Conservation (phyloP, 805 yeast species). For the Monosporozyma solicola region DNA sequence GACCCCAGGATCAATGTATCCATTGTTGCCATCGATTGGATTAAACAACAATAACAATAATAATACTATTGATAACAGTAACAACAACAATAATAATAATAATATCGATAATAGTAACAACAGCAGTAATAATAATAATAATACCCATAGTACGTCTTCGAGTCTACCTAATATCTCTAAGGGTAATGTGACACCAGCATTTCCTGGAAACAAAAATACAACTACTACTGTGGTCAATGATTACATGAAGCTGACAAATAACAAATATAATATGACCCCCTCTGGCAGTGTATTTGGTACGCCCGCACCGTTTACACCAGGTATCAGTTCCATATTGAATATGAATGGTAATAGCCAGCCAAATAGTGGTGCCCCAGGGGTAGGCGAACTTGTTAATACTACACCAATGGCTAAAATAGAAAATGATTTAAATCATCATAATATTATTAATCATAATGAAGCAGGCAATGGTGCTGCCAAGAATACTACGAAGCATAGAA, state of each 20-base stretch:
- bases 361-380: not conserved
- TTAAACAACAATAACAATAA: not conserved
- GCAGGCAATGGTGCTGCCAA: not conserved
- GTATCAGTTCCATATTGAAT: slow-evolving; percentile 1
- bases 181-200: not conserved
- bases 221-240: not conserved
- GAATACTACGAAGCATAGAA: not conserved
- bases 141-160: not conserved
- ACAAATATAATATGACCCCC: not conserved
- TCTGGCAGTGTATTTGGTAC: not conserved
- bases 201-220: not conserved
- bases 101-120: not conserved
- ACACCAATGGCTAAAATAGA: not conserved
- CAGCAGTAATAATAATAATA: not conserved
- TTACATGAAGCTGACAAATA: not conserved
- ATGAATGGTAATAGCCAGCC: not conserved
- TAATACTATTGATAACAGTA: not conserved
- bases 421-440: not conserved
- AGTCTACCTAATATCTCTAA: not conserved
- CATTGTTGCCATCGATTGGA: slow-evolving; percentile 12
- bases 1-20: slow-evolving; percentile 40
- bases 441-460: not conserved
- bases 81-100: not conserved
- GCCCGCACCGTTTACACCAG: slow-evolving; percentile 2
- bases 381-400: not conserved